A percentile compares a stretch with the other conserved stretches of the same genome.
phyloP scores from a whole-genome alignment of 352 stramenopile genomes.

The Blastocystis hominis region DNA sequence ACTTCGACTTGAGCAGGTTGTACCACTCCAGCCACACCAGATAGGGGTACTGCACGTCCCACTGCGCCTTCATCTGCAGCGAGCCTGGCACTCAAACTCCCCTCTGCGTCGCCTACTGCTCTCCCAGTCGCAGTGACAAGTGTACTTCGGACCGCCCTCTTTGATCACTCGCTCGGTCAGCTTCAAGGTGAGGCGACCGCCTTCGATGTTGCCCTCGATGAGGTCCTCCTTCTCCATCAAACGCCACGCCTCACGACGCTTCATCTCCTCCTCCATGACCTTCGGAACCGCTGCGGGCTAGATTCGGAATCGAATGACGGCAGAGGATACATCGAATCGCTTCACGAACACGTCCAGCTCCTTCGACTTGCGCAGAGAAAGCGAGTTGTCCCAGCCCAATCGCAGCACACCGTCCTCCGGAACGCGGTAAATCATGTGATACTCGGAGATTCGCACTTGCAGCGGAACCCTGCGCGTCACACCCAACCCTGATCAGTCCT shows the following conservation, averaged over 20 bases:
- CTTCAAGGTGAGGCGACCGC: slow-evolving; percentile 31
- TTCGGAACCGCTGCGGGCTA: not conserved
- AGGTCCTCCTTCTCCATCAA: slow-evolving; percentile 49
- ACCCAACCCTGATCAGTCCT: not conserved
- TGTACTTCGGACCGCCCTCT: slow-evolving; percentile 48
- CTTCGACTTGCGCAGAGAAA: slow-evolving; percentile 30
- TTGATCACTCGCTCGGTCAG: slow-evolving; percentile 48
- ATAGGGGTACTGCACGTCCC: slow-evolving; percentile 56
- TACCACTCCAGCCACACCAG: slow-evolving; percentile 56
- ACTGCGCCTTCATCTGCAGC: slow-evolving; percentile 10
- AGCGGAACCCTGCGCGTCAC: slow-evolving; percentile 22
- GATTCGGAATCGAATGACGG: not conserved
- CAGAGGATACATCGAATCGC: not conserved
- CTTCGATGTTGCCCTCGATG: slow-evolving; percentile 38
- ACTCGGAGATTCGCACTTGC: slow-evolving; percentile 50
- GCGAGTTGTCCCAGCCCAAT: slow-evolving; percentile 50
- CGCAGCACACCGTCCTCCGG: not conserved
- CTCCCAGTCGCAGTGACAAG: slow-evolving; percentile 55
- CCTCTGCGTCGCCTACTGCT: not conserved
- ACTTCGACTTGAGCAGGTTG: slow-evolving; percentile 28
- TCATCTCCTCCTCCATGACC: slow-evolving; percentile 23
- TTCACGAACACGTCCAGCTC: slow-evolving; percentile 52
- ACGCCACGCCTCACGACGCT: slow-evolving; percentile 18
- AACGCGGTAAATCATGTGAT: slow-evolving; percentile 25
- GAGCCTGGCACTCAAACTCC: not conserved